Percentiles rank a stretch among this genome's conserved stretches.
Conservation (phyloP, 805 yeast genomes). For the Lachancea mirantina region DNA sequence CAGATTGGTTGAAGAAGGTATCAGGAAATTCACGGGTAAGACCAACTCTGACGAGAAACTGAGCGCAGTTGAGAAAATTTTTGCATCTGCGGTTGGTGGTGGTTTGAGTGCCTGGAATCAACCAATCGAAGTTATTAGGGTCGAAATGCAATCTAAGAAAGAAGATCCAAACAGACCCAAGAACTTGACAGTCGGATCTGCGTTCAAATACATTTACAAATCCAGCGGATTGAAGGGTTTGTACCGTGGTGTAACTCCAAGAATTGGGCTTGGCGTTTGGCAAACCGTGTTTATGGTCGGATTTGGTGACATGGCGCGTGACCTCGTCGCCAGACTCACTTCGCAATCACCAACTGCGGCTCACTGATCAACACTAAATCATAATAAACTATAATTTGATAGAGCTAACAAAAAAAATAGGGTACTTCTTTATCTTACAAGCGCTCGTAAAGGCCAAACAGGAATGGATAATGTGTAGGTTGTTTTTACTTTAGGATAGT, state of each 20-base stretch:
- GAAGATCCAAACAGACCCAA: constrained; percentile 92
- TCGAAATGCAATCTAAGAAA: constrained; percentile 97
- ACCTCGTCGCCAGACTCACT: constrained; percentile 53
- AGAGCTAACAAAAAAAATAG: too few relatives aligned
- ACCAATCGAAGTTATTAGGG: constrained; percentile 95
- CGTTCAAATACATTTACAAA: constrained; percentile 75
- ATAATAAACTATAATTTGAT: too few relatives aligned
- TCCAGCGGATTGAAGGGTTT: constrained; percentile 84
- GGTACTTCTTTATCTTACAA: too few relatives aligned
- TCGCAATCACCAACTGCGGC: constrained; percentile 48
- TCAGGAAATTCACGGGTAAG: constrained; percentile 59
- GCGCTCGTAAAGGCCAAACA: too few relatives aligned
- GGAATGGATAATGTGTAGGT: too few relatives aligned
- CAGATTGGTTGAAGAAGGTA: constrained; percentile 81
- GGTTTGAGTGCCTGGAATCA: constrained; percentile 98
- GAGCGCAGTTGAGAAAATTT: constrained; percentile 70
- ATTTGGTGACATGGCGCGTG: constrained; percentile 88
- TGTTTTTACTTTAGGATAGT: too few relatives aligned
- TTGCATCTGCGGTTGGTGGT: constrained; percentile 89
- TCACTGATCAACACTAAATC: too few relatives aligned
- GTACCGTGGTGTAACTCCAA: constrained; percentile 94
- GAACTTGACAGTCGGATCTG: constrained; percentile 68
- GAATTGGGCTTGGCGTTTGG: constrained; percentile 95
- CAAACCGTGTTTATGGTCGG: constrained; percentile 99
- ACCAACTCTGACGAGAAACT: constrained; percentile 49